A percentile compares a stretch with the other conserved stretches of the same genome.
phyloP scores from a whole-genome alignment of 495 filamentous ascomycete species.

The Cercophora samala region DNA sequence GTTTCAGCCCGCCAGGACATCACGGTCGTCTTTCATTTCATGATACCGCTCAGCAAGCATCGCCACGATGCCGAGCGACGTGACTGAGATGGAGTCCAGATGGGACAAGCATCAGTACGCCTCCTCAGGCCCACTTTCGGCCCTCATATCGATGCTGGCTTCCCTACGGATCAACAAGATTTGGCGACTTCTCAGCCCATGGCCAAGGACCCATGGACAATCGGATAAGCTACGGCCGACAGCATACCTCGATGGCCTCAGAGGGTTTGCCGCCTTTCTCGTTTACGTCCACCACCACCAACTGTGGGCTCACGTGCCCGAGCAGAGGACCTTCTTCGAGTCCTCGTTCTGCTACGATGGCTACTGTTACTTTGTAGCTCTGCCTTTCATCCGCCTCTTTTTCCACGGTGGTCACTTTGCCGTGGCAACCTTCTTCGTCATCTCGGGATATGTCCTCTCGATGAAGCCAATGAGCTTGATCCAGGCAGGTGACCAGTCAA shows the following conservation, averaged over 20 bases:
- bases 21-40: neutral
- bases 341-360: conserved; percentile 33
- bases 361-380: conserved; percentile 41
- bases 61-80: conserved; percentile 14
- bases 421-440: conserved; percentile 52
- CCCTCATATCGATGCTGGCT: conserved; percentile 7
- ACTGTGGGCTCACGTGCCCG: conserved; percentile 35
- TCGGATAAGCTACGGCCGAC: conserved; percentile 36
- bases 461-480: conserved; percentile 49
- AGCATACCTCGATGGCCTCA: conserved; percentile 47
- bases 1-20: neutral
- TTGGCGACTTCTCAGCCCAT: conserved; percentile 17
- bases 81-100: conserved; percentile 14
- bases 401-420: conserved; percentile 50
- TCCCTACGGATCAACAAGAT: conserved; percentile 10
- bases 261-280: conserved; percentile 47
- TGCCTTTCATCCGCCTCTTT: conserved; percentile 39
- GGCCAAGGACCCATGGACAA: conserved; percentile 5
- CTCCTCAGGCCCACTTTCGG: neutral
- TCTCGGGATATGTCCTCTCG: conserved; percentile 52
- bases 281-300: conserved; percentile 49
- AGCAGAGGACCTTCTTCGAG: conserved; percentile 33
- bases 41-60: neutral
- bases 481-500: conserved; percentile 43
- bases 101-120: conserved; percentile 2